phyloP scores from a whole-genome alignment of 768 basidiomycete genomes.

The Calocybe indica region DNA sequence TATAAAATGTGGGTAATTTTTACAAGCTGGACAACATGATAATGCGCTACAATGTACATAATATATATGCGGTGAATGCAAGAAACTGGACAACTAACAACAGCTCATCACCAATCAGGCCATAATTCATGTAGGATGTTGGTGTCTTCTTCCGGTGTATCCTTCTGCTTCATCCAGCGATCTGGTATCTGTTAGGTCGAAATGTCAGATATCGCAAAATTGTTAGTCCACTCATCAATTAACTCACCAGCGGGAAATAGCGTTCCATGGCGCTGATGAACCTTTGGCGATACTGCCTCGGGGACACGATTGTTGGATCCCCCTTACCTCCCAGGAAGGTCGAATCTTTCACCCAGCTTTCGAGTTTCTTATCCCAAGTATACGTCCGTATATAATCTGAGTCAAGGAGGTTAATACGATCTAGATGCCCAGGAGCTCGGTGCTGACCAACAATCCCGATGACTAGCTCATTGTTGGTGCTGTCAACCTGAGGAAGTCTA shows the following conservation, averaged over 20 bases:
- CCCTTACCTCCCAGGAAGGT: constrained; percentile 84
- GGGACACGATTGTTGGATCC: constrained; percentile 95
- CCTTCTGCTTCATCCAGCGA: constrained; percentile 86
- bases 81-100: too few relatives aligned
- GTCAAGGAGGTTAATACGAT: constrained; percentile 1
- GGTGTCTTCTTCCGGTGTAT: constrained; percentile 71
- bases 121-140: constrained; percentile 50
- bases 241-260: constrained; percentile 76
- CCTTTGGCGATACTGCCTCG: constrained; percentile 87
- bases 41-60: too few relatives aligned
- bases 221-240: not conserved
- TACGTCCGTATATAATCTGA: constrained; percentile 92
- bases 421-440: not conserved
- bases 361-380: constrained; percentile 98
- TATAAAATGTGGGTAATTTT: not conserved
- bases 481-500: constrained; percentile 56
- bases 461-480: constrained; percentile 82
- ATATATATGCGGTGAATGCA: too few relatives aligned
- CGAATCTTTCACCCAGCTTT: constrained; percentile 97
- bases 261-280: constrained; percentile 87
- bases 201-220: constrained; percentile 3
- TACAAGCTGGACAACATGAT: too few relatives aligned
- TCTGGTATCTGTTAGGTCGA: constrained; percentile 60
- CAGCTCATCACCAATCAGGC: constrained; percentile 50
- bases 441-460: constrained; percentile 91